phyloP scores from a whole-genome alignment of 345 rosid species.

The Eucalyptus erythrocorys region DNA sequence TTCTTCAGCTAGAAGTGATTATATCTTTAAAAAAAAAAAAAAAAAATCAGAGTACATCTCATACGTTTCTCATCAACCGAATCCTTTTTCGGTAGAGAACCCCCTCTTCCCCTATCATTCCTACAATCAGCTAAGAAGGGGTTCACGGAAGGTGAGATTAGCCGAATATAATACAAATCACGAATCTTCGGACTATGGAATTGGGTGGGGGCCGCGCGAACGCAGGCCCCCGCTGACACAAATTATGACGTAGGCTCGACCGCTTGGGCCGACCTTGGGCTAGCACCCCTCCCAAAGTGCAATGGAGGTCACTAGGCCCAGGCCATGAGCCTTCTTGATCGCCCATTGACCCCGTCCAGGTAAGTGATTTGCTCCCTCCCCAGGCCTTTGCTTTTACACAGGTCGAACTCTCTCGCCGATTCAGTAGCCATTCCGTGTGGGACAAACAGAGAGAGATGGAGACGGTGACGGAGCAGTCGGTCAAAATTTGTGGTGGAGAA shows the following conservation, averaged over 20 bases:
- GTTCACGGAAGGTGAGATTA: no score
- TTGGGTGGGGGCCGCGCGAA: neutral
- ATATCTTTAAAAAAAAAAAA: no score
- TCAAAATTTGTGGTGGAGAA: neutral
- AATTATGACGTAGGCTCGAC: neutral
- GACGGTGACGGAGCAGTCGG: neutral
- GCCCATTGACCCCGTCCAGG: neutral
- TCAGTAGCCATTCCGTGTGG: rapidly evolving
- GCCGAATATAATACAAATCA: no score
- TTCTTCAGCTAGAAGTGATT: no score
- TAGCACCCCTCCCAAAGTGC: neutral
- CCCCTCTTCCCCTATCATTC: neutral
- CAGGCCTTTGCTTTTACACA: rapidly evolving
- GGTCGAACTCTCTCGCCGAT: neutral
- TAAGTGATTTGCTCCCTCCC: rapidly evolving
- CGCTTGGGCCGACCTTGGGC: neutral
- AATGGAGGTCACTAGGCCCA: constrained; percentile 6
- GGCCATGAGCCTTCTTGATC: neutral
- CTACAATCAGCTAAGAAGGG: neutral
- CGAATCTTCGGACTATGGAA: neutral
- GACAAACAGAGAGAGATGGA: neutral
- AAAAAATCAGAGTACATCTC: no score
- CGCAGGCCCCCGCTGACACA: neutral
- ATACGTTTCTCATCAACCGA: no score
- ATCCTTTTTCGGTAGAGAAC: no score